phyloP scores from a whole-genome alignment of 2,329 filamentous ascomycete genomes.

The Fusarium phyllophilum region DNA sequence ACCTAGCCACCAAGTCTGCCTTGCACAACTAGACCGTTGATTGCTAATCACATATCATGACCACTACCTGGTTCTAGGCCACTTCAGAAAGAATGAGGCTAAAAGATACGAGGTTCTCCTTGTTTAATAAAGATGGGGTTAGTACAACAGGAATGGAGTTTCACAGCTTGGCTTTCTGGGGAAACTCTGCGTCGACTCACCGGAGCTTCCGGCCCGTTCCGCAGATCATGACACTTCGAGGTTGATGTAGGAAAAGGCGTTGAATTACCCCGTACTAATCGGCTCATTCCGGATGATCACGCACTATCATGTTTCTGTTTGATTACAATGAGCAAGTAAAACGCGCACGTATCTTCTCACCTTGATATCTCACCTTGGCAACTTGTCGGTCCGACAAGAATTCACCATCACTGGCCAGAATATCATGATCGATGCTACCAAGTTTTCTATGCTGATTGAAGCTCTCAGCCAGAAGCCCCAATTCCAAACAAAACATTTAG shows the following conservation, averaged over 20 bases:
- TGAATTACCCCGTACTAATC: neutral
- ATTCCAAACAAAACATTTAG: no score
- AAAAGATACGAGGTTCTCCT: neutral
- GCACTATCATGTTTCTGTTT: neutral
- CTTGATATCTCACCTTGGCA: neutral
- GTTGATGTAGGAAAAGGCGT: neutral
- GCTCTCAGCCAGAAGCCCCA: no score
- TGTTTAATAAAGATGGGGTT: accelerated
- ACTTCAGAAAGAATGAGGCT: accelerated
- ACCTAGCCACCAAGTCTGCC: neutral
- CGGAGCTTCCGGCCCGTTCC: neutral
- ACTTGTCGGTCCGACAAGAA: neutral
- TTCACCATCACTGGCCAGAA: neutral
- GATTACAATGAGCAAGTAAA: neutral
- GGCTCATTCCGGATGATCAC: neutral
- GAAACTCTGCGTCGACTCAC: neutral
- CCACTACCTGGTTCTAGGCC: accelerated
- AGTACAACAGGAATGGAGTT: neutral
- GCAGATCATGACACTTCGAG: neutral
- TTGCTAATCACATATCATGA: neutral
- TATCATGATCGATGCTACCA: neutral
- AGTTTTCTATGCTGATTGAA: no score
- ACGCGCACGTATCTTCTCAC: neutral
- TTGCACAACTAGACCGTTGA: neutral
- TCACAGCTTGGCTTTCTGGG: neutral